A percentile compares a stretch with the other conserved stretches of the same genome.
These are phyloP conservation scores for Leucoagaricus sp. DNA, from an alignment of 1,284 basidiomycete genomes.

Conservation along the genomic window DNA sequence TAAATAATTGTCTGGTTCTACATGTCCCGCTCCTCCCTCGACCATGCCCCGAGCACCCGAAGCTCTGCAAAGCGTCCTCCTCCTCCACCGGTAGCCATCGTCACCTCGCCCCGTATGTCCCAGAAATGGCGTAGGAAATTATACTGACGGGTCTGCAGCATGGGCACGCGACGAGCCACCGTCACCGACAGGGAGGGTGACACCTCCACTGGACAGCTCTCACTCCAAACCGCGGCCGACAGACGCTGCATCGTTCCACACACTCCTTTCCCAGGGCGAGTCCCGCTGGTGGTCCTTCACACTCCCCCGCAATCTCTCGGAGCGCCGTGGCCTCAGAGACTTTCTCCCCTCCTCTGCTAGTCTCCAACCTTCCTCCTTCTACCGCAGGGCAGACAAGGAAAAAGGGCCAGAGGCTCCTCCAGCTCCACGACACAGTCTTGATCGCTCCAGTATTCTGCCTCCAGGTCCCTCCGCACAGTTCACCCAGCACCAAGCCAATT, in stretches of 20 bases:
- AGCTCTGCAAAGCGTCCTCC: constrained; percentile 36
- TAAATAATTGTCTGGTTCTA: constrained; percentile 2
- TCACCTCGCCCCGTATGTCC: constrained; percentile 71
- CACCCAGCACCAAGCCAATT: constrained; percentile 54
- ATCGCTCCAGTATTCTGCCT: constrained; percentile 34
- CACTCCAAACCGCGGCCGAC: constrained; percentile 43
- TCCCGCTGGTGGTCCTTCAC: constrained; percentile 75
- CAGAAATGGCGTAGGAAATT: constrained; percentile 16
- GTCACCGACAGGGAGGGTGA: constrained; percentile 53
- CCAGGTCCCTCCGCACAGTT: constrained; percentile 43
- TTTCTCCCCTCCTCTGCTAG: constrained; percentile 41
- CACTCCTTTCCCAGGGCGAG: constrained; percentile 41
- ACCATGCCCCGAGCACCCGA: constrained; percentile 42
- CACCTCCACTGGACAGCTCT: constrained; percentile 13
- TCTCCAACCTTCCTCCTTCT: constrained; percentile 32
- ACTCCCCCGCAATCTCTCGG: constrained; percentile 39
- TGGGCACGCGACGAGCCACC: constrained; percentile 84
- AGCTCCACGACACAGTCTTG: constrained; percentile 27
- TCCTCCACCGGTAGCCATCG: constrained; percentile 49
- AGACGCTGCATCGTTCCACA: constrained; percentile 54
- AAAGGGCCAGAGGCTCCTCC: constrained; percentile 29
- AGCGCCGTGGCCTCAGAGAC: constrained; percentile 40
- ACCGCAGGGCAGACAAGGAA: constrained; percentile 34
- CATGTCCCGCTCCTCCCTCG: constrained; percentile 38
- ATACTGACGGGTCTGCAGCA: constrained; percentile 43